A percentile compares a stretch with the other conserved stretches of the same genome.
These are phyloP conservation scores for Metarhizium anisopliae DNA, from an alignment of 2,329 filamentous ascomycete genomes.

Conservation along the genomic window DNA sequence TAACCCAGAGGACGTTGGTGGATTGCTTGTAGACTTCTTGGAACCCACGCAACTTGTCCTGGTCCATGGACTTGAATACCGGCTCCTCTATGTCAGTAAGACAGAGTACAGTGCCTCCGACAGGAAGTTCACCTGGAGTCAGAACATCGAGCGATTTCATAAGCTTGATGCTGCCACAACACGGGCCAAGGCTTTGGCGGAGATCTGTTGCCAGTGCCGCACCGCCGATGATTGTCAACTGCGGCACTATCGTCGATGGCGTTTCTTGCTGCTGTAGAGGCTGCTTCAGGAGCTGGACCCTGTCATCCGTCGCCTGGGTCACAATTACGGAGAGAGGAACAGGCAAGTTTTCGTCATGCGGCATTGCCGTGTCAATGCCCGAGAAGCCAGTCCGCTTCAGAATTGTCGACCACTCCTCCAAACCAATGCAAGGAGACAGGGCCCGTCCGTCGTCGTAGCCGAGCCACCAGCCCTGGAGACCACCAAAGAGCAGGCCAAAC, in stretches of 20 bases:
- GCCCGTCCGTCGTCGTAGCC: not conserved
- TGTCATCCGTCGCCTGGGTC: not conserved
- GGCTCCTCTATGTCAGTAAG: not conserved
- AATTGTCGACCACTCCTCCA: not conserved
- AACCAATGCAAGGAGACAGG: not conserved
- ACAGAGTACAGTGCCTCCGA: not conserved
- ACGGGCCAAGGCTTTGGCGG: not conserved
- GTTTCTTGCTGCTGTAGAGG: not conserved
- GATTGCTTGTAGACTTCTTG: not conserved
- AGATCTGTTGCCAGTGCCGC: not conserved
- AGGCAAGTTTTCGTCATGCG: not conserved
- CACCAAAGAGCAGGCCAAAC: not conserved
- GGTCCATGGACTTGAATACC: not conserved
- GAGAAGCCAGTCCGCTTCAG: not conserved
- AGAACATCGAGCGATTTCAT: not conserved
- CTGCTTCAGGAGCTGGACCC: not conserved
- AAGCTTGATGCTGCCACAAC: not conserved
- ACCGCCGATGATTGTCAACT: too few species aligned
- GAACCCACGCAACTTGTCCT: not conserved
- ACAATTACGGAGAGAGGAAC: not conserved
- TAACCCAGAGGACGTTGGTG: not conserved
- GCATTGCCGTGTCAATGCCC: not conserved
- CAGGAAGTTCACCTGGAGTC: not conserved
- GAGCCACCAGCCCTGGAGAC: not conserved
- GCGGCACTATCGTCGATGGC: too few species aligned